Evolutionary conservation across 768 basidiomycete species (phyloP).

Genomic region (Rhizopogon vesiculosus): DNA sequence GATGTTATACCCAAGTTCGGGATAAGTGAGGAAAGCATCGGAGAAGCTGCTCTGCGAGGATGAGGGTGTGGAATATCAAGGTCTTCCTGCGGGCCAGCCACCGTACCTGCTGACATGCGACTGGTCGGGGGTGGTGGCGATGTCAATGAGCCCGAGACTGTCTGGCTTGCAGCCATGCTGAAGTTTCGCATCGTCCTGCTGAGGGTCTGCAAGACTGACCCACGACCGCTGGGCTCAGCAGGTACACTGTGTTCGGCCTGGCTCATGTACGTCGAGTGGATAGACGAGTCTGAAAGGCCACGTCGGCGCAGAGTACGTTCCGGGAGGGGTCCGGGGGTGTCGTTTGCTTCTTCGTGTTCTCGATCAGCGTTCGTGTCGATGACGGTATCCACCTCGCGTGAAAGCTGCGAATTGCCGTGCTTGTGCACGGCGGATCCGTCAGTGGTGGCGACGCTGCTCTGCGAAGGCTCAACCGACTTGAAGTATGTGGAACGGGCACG

Average conservation of each 20-base stretch:
- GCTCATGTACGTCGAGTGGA: constrained; percentile 76
- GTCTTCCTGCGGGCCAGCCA: constrained; percentile 1
- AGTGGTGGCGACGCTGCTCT: constrained; percentile 21
- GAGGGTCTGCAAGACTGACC: constrained; percentile 49
- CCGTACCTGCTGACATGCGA: constrained; percentile 1
- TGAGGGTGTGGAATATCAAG: constrained; percentile 13
- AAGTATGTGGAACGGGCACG: constrained; percentile 23
- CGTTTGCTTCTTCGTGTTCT: constrained; percentile 36
- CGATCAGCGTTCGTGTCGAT: constrained; percentile 47
- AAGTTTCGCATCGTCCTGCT: constrained; percentile 52
- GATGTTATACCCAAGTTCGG: constrained; percentile 25
- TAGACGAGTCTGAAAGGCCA: constrained; percentile 89
- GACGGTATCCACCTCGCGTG: constrained; percentile 74
- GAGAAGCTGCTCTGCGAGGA: constrained; percentile 16
- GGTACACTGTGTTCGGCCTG: constrained; percentile 36
- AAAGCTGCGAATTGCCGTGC: constrained; percentile 31
- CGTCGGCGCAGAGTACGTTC: constrained; percentile 69
- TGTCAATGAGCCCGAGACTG: constrained; percentile 19
- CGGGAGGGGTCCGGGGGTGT: constrained; percentile 48
- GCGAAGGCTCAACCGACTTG: constrained; percentile 10
- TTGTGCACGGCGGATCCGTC: constrained; percentile 16
- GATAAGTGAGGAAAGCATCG: constrained; percentile 22
- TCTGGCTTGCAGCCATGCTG: constrained; percentile 27
- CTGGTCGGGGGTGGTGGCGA: constrained; percentile 7
- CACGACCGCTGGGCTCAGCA: constrained; percentile 1